A percentile compares a stretch with the other conserved stretches of the same genome.
phyloP scores from a whole-genome alignment of 257 asterid genomes.

The Vinca minor region DNA sequence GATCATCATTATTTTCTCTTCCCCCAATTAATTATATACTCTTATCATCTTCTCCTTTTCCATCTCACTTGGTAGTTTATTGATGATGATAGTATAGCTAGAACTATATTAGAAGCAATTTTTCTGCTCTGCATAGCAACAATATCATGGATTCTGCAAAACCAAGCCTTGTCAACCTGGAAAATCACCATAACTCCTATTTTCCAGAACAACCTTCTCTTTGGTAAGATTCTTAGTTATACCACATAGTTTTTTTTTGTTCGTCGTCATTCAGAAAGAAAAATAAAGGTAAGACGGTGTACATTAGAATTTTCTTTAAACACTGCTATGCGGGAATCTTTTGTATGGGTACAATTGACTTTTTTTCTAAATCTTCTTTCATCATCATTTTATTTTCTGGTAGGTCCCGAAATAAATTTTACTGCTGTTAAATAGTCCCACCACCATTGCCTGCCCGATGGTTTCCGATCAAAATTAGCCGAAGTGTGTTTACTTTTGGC shows the following conservation, averaged over 20 bases:
- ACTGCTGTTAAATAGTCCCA: too few species aligned
- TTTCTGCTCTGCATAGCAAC: background rate
- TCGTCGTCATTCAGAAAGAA: too few species aligned
- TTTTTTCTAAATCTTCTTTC: background rate
- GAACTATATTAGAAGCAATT: too few species aligned
- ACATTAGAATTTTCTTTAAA: too few species aligned
- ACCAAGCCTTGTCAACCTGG: slow-evolving; percentile 15
- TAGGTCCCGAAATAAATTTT: too few species aligned
- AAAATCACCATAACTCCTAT: slow-evolving; percentile 26
- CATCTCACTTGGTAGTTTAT: background rate
- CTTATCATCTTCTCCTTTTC: background rate
- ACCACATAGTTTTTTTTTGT: background rate
- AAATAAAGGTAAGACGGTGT: too few species aligned
- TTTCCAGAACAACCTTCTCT: slow-evolving; percentile 26
- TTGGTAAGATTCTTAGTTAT: slow-evolving; percentile 23
- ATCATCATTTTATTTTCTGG: too few species aligned
- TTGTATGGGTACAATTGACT: too few species aligned
- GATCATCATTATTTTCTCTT: slow-evolving; percentile 28
- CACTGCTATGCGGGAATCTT: too few species aligned
- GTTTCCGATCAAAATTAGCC: too few species aligned
- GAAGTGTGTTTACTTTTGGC: too few species aligned
- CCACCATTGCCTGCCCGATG: too few species aligned
- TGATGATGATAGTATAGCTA: background rate
- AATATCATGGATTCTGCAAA: slow-evolving; percentile 29
- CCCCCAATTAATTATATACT: slow-evolving; percentile 16